Evolutionary conservation across 23 red algal species (phyloP).

Genomic region (Gracilaria caudata): DNA sequence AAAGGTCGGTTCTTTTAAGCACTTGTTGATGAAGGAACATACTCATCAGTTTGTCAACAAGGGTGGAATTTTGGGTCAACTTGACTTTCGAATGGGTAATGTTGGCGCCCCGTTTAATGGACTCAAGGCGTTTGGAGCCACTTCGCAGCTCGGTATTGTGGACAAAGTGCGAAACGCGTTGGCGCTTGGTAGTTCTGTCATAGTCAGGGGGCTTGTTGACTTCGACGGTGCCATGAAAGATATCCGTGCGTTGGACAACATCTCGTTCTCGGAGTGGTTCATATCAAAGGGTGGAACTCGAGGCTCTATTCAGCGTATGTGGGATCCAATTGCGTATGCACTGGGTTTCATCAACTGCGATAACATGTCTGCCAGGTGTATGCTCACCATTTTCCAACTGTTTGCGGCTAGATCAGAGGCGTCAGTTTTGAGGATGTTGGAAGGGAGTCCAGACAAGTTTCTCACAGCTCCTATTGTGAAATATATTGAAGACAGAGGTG

Average conservation of each 20-base stretch:
- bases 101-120: slow-evolving; percentile 94
- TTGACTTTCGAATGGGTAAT: slow-evolving; percentile 87
- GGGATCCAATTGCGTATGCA: slow-evolving; percentile 97
- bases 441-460: slow-evolving; percentile 86
- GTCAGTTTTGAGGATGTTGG: slow-evolving; percentile 79
- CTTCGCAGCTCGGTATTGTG: slow-evolving; percentile 76
- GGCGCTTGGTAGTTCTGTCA: slow-evolving; percentile 77
- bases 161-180: slow-evolving; percentile 87
- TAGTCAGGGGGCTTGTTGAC: slow-evolving; percentile 83
- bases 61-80: slow-evolving; percentile 60
- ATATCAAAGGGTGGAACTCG: slow-evolving; percentile 75
- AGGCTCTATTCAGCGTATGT: slow-evolving; percentile 80
- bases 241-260: slow-evolving; percentile 89
- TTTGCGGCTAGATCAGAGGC: slow-evolving; percentile 91
- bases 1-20: slow-evolving; percentile 84
- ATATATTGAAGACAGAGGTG: slow-evolving; percentile 80
- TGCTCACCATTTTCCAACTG: slow-evolving; percentile 96
- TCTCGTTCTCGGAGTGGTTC: slow-evolving; percentile 94
- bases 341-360: slow-evolving; percentile 93
- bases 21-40: slow-evolving; percentile 87
- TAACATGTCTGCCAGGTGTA: slow-evolving; percentile 87
- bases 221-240: slow-evolving; percentile 94
- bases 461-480: slow-evolving; percentile 78
- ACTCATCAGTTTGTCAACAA: slow-evolving; percentile 84
- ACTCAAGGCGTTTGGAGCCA: slow-evolving; percentile 95